Evolutionary conservation across 2,329 filamentous ascomycete genomes (phyloP).

Genomic region (Trichoderma simmonsii): DNA sequence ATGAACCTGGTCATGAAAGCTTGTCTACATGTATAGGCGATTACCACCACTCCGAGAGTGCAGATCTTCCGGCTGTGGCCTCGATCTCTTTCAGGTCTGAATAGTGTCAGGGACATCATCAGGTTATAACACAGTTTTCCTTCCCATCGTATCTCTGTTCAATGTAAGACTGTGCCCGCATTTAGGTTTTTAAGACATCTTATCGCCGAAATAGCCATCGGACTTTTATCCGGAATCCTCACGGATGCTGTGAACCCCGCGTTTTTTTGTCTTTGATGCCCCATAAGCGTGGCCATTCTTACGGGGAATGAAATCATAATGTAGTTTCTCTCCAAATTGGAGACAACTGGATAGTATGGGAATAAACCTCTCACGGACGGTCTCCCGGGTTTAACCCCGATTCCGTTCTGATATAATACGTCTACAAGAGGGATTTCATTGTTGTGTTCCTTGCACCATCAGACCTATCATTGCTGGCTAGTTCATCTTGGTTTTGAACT

Average conservation of each 20-base stretch:
- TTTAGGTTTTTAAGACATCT: not conserved
- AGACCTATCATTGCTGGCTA: not conserved
- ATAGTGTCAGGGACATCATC: not conserved
- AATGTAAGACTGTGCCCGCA: not conserved
- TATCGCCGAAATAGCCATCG: conserved; percentile 3
- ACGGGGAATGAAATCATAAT: conserved; percentile 7
- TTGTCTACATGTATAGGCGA: not conserved
- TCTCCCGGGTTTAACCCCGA: not conserved
- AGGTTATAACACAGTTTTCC: not conserved
- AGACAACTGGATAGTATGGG: not conserved
- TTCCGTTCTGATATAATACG: not conserved
- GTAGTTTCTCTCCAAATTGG: not conserved
- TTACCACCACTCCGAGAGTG: not conserved
- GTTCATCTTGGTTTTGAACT: not conserved
- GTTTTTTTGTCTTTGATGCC: not conserved
- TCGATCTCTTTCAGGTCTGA: not conserved
- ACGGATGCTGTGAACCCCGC: not conserved
- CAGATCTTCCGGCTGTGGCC: not conserved
- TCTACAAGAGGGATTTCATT: not conserved
- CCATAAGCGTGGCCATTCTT: not conserved
- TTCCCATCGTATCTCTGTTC: not conserved
- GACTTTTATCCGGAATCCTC: not conserved
- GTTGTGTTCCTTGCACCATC: not conserved
- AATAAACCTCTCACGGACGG: not conserved
- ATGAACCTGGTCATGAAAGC: not conserved